Conservation (phyloP, 331 rosid species). For the Saraca asoca region DNA sequence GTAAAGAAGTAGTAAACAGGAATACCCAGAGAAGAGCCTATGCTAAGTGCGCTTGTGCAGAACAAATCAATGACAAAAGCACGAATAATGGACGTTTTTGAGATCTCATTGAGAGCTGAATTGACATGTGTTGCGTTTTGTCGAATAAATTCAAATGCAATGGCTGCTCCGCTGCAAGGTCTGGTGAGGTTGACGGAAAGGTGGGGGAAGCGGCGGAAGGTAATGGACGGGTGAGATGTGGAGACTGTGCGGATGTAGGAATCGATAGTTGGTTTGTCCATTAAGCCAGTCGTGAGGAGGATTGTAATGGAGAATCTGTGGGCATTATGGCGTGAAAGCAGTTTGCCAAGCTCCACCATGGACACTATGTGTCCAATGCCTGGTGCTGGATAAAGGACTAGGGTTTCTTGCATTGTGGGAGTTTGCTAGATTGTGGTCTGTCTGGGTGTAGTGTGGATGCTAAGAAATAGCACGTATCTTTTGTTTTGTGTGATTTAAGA, state of each 20-base stretch:
- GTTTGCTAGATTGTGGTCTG: not conserved
- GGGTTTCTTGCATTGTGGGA: slow-evolving; percentile 19
- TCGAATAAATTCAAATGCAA: slow-evolving; percentile 31
- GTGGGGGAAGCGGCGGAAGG: slow-evolving; percentile 51
- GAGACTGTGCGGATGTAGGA: slow-evolving; percentile 48
- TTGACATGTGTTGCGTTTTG: slow-evolving; percentile 34
- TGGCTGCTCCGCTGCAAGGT: not conserved
- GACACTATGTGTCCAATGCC: slow-evolving; percentile 52
- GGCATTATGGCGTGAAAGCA: slow-evolving; percentile 22
- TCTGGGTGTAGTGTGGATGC: too few species aligned
- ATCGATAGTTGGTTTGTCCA: slow-evolving; percentile 37
- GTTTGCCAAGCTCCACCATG: slow-evolving; percentile 58
- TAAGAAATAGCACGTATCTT: too few species aligned
- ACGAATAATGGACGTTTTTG: slow-evolving; percentile 6
- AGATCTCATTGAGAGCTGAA: slow-evolving; percentile 34
- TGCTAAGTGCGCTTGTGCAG: slow-evolving; percentile 43
- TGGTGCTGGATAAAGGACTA: slow-evolving; percentile 50
- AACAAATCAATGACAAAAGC: slow-evolving; percentile 55
- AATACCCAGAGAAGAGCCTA: slow-evolving; percentile 29
- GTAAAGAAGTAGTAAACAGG: slow-evolving; percentile 57
- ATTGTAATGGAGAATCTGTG: slow-evolving; percentile 39
- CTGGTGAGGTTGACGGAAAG: not conserved
- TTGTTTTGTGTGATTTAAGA: too few species aligned
- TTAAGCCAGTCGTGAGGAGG: slow-evolving; percentile 46
- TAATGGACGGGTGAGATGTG: slow-evolving; percentile 46